Evolutionary conservation across 2,329 filamentous ascomycete species (phyloP).

Genomic region (Fusarium proliferatum): DNA sequence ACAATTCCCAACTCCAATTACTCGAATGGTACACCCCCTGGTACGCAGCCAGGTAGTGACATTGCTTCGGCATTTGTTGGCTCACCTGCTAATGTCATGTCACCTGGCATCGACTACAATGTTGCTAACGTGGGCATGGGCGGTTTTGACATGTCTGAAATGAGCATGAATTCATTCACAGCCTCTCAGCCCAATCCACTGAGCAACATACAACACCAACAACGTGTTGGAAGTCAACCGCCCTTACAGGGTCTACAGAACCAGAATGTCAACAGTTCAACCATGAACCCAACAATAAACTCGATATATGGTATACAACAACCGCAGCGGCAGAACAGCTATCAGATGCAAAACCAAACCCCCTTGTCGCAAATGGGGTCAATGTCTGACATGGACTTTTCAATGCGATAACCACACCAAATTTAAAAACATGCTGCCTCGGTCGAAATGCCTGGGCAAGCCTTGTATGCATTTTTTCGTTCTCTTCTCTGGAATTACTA

Average conservation of each 20-base stretch:
- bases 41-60: conserved; percentile 45
- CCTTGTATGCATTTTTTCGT: not conserved
- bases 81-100: conserved; percentile 63
- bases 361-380: conserved; percentile 46
- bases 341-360: conserved; percentile 47
- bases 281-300: conserved; percentile 46
- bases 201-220: conserved; percentile 42
- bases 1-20: conserved; percentile 47
- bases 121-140: conserved; percentile 50
- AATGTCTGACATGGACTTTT: conserved; percentile 48
- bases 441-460: not conserved
- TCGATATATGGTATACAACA: conserved; percentile 45
- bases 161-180: conserved; percentile 64
- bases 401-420: conserved; percentile 16
- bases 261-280: conserved; percentile 36
- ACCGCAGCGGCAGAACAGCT: conserved; percentile 48
- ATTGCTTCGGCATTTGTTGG: conserved; percentile 64
- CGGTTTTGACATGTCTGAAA: conserved; percentile 63
- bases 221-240: conserved; percentile 48
- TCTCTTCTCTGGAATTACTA: not conserved
- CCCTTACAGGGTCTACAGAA: conserved; percentile 46
- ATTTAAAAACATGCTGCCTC: not conserved
- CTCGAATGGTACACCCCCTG: conserved; percentile 46
- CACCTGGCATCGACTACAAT: conserved; percentile 62
- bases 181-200: conserved; percentile 39